Conservation (phyloP, 2,329 filamentous ascomycete species). For the Sporothrix euskadiensis region DNA sequence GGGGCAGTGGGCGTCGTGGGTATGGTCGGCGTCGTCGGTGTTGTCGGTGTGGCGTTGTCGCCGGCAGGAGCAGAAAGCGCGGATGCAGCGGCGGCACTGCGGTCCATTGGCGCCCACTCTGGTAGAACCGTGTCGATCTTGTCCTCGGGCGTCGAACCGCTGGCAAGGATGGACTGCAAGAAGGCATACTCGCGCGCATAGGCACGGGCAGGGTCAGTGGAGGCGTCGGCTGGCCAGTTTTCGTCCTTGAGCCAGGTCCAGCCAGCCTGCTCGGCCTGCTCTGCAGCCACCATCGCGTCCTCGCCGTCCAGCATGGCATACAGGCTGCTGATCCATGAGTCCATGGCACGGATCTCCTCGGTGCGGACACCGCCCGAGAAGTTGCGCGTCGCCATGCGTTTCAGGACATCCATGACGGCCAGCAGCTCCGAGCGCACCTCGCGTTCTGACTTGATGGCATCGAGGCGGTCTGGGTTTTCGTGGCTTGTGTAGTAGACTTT, state of each 20-base stretch:
- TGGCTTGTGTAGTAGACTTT: constrained; percentile 97
- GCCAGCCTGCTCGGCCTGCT: constrained; percentile 66
- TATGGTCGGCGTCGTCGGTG: constrained; percentile 39
- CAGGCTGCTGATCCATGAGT: constrained; percentile 77
- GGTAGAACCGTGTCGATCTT: constrained; percentile 58
- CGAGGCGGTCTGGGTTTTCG: constrained; percentile 79
- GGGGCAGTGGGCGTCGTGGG: constrained; percentile 47
- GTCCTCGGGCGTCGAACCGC: constrained; percentile 37
- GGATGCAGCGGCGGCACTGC: constrained; percentile 31
- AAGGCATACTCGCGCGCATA: constrained; percentile 80
- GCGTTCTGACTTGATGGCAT: constrained; percentile 84
- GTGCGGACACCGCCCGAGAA: constrained; percentile 80
- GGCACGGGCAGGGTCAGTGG: constrained; percentile 54
- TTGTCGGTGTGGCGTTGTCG: constrained; percentile 31
- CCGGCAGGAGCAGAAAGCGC: background rate
- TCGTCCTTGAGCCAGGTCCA: constrained; percentile 78
- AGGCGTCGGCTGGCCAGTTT: constrained; percentile 60
- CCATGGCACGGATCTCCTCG: constrained; percentile 75
- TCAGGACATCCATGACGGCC: constrained; percentile 84
- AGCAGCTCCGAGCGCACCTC: constrained; percentile 81
- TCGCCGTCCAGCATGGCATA: constrained; percentile 75
- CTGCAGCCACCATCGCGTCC: constrained; percentile 72
- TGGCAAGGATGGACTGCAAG: constrained; percentile 65
- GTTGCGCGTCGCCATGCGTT: constrained; percentile 83
- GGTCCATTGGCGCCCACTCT: constrained; percentile 63